A percentile compares a stretch with the other conserved stretches of the same genome.
These are phyloP conservation scores for Aspergillus panamensis DNA, from an alignment of 495 filamentous ascomycete genomes.

Conservation along the genomic window DNA sequence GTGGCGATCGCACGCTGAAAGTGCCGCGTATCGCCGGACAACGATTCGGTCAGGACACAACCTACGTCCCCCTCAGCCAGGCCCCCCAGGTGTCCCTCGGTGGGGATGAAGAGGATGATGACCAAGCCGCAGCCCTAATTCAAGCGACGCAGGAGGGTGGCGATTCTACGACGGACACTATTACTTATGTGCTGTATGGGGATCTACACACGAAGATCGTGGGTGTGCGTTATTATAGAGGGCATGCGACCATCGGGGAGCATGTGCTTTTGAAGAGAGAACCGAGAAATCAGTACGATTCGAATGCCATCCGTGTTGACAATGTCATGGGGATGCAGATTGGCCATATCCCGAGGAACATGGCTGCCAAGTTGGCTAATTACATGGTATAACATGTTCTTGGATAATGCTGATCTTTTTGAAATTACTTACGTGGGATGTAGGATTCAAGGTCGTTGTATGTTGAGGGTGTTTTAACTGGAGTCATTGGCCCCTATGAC, in stretches of 20 bases:
- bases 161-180: slow-evolving; percentile 36
- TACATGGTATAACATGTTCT: slow-evolving; percentile 56
- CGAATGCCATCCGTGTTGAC: slow-evolving; percentile 73
- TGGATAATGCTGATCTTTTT: too few relatives aligned
- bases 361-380: slow-evolving; percentile 67
- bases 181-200: slow-evolving; percentile 49
- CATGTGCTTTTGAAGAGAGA: slow-evolving; percentile 66
- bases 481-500: slow-evolving; percentile 59
- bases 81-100: slow-evolving; percentile 27
- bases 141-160: slow-evolving; percentile 38
- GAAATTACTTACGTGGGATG: background rate
- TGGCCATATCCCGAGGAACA: slow-evolving; percentile 66
- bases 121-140: slow-evolving; percentile 30
- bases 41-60: slow-evolving; percentile 34
- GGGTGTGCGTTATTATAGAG: slow-evolving; percentile 74
- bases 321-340: slow-evolving; percentile 79
- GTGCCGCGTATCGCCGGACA: slow-evolving; percentile 24
- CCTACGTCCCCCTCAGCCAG: slow-evolving; percentile 36
- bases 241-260: slow-evolving; percentile 68
- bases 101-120: slow-evolving; percentile 42
- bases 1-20: slow-evolving; percentile 11
- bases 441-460: slow-evolving; percentile 50
- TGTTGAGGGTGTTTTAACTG: slow-evolving; percentile 65
- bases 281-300: slow-evolving; percentile 68
- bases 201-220: slow-evolving; percentile 64